These are phyloP conservation scores for Cicer bijugum DNA, from an alignment of 306 rosid genomes.

Conservation along the genomic window DNA sequence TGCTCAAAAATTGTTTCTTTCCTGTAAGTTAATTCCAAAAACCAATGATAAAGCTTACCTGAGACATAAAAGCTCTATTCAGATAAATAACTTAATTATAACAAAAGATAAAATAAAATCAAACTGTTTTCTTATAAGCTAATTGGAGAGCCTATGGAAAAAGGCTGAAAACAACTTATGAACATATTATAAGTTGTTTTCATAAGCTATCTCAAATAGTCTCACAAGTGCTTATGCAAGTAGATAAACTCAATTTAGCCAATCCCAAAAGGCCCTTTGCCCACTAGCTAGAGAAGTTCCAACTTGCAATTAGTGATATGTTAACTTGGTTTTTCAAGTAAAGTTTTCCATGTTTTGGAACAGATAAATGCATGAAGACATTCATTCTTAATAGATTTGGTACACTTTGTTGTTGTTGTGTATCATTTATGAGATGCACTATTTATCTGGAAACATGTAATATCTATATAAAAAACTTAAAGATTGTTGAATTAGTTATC, in stretches of 20 bases:
- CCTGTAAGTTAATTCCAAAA: background rate
- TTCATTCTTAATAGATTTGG: constrained; percentile 13
- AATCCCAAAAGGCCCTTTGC: background rate
- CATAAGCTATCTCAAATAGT: too few species aligned
- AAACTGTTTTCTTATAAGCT: too few species aligned
- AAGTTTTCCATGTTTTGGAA: constrained; percentile 36
- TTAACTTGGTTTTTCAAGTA: constrained; percentile 17
- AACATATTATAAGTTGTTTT: too few species aligned
- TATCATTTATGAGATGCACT: constrained; percentile 7
- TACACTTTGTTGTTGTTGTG: constrained; percentile 21
- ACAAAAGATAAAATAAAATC: too few species aligned
- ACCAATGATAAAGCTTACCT: background rate
- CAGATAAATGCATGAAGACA: constrained; percentile 36
- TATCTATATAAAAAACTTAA: constrained; percentile 8
- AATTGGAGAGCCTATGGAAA: too few species aligned
- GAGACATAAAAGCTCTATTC: background rate
- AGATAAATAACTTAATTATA: too few species aligned
- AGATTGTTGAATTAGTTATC: background rate
- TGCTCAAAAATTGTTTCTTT: constrained; percentile 17
- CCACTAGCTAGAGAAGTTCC: background rate
- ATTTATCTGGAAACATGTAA: constrained; percentile 1
- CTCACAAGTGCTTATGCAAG: too few species aligned
- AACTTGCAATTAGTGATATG: background rate
- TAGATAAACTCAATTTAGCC: too few species aligned
- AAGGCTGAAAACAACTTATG: too few species aligned